Conservation (phyloP, 768 basidiomycete species). For the Postia placenta region DNA sequence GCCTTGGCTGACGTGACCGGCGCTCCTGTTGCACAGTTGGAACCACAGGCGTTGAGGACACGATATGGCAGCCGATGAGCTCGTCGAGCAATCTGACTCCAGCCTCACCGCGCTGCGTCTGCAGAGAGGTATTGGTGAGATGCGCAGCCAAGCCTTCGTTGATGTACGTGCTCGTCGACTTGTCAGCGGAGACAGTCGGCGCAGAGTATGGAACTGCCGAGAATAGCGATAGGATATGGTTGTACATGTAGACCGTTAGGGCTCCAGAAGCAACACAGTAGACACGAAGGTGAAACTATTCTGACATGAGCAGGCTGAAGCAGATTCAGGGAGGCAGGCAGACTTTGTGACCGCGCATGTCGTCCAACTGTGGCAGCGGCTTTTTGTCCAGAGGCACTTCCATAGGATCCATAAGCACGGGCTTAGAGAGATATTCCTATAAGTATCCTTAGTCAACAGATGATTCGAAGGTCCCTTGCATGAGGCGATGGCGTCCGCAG, state of each 20-base stretch:
- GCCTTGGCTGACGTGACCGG: constrained; percentile 3
- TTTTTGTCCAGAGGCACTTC: constrained; percentile 31
- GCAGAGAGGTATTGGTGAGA: constrained; percentile 90
- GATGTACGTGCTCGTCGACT: constrained; percentile 16
- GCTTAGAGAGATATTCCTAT: constrained; percentile 81
- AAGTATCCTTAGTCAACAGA: no score
- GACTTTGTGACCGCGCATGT: constrained; percentile 55
- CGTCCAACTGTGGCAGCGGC: constrained; percentile 8
- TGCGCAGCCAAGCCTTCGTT: constrained; percentile 59
- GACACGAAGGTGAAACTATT: constrained; percentile 87
- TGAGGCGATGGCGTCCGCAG: no score
- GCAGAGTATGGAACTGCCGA: constrained; percentile 62
- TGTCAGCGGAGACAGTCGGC: constrained; percentile 29
- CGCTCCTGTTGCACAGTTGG: not conserved
- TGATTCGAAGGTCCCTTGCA: no score
- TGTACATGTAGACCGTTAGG: constrained; percentile 74
- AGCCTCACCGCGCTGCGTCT: constrained; percentile 58
- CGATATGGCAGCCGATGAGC: constrained; percentile 57
- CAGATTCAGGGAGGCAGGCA: constrained; percentile 13
- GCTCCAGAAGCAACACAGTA: constrained; percentile 80
- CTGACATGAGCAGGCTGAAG: constrained; percentile 8
- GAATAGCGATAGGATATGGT: constrained; percentile 83
- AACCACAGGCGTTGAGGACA: constrained; percentile 24
- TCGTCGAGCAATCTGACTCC: constrained; percentile 78
- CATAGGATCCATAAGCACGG: constrained; percentile 71